These are phyloP conservation scores for Sphagnum fallax DNA, from an alignment of 228 moss, liverwort and hornwort genomes.

Conservation along the genomic window DNA sequence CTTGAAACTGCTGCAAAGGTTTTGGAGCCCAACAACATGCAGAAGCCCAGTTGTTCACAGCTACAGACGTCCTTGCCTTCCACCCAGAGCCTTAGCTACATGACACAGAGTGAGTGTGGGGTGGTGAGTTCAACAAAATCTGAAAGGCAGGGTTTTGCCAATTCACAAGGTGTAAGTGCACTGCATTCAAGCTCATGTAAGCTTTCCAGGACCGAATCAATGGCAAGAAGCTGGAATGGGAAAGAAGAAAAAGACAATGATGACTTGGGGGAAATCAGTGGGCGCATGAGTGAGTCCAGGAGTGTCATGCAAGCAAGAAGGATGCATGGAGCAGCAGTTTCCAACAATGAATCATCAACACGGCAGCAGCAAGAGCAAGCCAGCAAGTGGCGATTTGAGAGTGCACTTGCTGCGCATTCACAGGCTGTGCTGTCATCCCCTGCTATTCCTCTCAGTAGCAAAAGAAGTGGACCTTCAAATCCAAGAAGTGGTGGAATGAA, in stretches of 20 bases:
- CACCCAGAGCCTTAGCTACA: too few relatives aligned
- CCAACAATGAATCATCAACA: too few relatives aligned
- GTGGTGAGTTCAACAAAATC: too few relatives aligned
- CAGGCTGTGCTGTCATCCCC: constrained; percentile 1
- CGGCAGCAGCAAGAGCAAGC: too few relatives aligned
- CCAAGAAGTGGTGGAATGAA: background rate
- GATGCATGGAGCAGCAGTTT: constrained; percentile 4
- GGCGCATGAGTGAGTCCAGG: constrained; percentile 16
- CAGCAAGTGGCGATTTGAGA: constrained; percentile 3
- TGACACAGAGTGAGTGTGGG: too few relatives aligned
- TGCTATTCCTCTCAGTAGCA: constrained; percentile 8
- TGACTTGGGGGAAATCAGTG: constrained; percentile 1
- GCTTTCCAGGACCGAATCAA: constrained; percentile 6
- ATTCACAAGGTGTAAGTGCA: background rate
- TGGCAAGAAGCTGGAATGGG: constrained; percentile 21
- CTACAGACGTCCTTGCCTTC: too few relatives aligned
- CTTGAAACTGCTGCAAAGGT: constrained; percentile 35
- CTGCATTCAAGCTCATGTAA: constrained; percentile 18
- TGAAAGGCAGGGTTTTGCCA: too few relatives aligned
- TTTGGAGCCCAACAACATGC: constrained; percentile 15
- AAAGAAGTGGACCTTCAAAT: constrained; percentile 4
- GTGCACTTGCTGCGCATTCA: constrained; percentile 8
- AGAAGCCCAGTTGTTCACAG: too few relatives aligned
- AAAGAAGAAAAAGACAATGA: constrained; percentile 18
- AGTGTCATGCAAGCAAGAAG: constrained; percentile 15